Conservation (phyloP, 2,329 filamentous ascomycete species). For the Neoarthrinium moseri region DNA sequence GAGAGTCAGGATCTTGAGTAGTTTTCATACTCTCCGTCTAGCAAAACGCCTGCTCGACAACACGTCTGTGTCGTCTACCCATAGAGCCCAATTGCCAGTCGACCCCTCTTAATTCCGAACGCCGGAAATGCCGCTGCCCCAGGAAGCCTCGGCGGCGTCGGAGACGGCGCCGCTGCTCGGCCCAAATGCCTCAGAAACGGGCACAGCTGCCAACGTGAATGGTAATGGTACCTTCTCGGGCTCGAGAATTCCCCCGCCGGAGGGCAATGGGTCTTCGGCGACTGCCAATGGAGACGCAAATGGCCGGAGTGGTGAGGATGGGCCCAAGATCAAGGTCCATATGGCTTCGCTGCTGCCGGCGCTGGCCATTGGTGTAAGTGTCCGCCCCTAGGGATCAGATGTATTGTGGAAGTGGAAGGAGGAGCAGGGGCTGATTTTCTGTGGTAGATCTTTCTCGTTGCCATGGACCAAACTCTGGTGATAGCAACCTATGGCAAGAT, state of each 20-base stretch:
- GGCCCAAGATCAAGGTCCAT: slow-evolving; percentile 21
- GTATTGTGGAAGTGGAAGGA: not conserved
- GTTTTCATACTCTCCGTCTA: not conserved
- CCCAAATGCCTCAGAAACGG: slow-evolving; percentile 13
- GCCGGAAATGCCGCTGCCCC: not conserved
- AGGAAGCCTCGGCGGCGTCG: slow-evolving; percentile 12
- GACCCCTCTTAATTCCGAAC: not conserved
- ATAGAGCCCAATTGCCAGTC: no score
- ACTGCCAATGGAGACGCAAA: slow-evolving; percentile 24
- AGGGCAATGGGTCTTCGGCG: slow-evolving; percentile 14
- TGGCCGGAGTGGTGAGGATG: slow-evolving; percentile 20
- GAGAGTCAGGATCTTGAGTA: not conserved
- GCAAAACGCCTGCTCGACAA: not conserved
- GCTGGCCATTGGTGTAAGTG: slow-evolving; percentile 23
- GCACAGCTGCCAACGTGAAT: slow-evolving; percentile 10
- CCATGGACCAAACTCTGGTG: slow-evolving; percentile 74
- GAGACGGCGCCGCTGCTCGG: slow-evolving; percentile 25
- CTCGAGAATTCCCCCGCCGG: slow-evolving; percentile 3
- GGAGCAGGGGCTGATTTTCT: not conserved
- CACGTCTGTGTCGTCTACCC: not conserved
- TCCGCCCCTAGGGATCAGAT: not conserved
- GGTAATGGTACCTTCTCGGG: slow-evolving; percentile 18
- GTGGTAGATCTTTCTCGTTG: slow-evolving; percentile 66
- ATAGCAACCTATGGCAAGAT: slow-evolving; percentile 78
- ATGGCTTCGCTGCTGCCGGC: slow-evolving; percentile 25